Evolutionary conservation across 2,329 filamentous ascomycete species (phyloP), one percentile per base, ranked within the genome.

Genomic region (Talaromyces sp.): DNA sequence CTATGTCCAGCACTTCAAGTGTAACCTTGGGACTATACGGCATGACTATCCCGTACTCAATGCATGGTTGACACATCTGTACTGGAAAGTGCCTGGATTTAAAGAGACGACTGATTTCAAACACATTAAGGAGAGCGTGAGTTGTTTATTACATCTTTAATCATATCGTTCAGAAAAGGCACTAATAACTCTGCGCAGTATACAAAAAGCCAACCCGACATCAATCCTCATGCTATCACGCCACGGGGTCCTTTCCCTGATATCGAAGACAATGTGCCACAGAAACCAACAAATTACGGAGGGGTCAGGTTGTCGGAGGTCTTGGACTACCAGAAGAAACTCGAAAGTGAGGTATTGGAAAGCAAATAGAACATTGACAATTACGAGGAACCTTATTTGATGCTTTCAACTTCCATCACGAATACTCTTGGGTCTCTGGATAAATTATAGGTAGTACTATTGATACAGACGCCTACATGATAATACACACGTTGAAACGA

Each of bases 1-100:
- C 3, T 87, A 87, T 65, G 82, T 84, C 11, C 83, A 86, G 73
- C 84, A 86, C 69, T 87, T 87, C 75, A 87, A 86, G 72, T 84
- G 82, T 64, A 86, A 87, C 67, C 68, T 87, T 31, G 82, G 83
- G 2, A 85, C 75, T 10, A 79, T 87, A 41, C 73, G 84, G 5
- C 79, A 82, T 64, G 78, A 82, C 57, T 87, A 87, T 63, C 84
- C 84, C 0, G 76, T 81, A 10, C 64, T 86, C 57, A 77, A 84
- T 66, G 82, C 84, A 61, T 87, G 83, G 82, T 62, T 87, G 62
- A 83, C 79, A 69, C 76, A 77, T 35, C 65, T 85, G 66, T 86
- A 85, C 70, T 84, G 80, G 77, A 79, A 81, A 59, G 75, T 81
- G 1, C 64, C 71, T 17, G 82, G 78, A 0, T 84, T 84, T 61